A percentile compares a stretch with the other conserved stretches of the same genome.
These are phyloP conservation scores for Clonostachys sp. DNA, from an alignment of 2,329 filamentous ascomycete species.

Conservation along the genomic window DNA sequence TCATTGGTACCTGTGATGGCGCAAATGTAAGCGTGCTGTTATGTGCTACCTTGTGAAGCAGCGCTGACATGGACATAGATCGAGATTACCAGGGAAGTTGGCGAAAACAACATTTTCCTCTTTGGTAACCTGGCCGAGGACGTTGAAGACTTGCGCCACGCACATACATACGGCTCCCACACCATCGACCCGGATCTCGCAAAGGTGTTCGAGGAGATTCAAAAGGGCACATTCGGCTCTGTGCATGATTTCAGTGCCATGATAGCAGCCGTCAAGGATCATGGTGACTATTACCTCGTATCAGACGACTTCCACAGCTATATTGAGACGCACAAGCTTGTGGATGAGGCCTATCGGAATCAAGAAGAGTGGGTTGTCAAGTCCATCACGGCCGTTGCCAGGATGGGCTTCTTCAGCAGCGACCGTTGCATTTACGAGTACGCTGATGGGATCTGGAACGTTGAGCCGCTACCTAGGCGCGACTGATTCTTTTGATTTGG, in stretches of 20 bases:
- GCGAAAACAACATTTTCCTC: conserved; percentile 96
- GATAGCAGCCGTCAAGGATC: conserved; percentile 79
- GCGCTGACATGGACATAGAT: conserved; percentile 44
- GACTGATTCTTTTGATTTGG: conserved; percentile 10
- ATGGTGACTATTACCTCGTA: conserved; percentile 96
- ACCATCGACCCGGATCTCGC: conserved; percentile 70
- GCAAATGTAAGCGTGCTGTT: conserved; percentile 69
- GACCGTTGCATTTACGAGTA: conserved; percentile 97
- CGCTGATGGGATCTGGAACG: conserved; percentile 94
- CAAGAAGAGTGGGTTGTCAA: conserved; percentile 91
- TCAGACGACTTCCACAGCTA: conserved; percentile 98
- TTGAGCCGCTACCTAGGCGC: conserved; percentile 67
- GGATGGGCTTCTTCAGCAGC: conserved; percentile 97
- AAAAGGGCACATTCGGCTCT: conserved; percentile 76
- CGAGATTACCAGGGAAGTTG: conserved; percentile 95
- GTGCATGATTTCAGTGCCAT: conserved; percentile 75
- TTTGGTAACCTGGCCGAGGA: conserved; percentile 96
- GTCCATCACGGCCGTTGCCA: conserved; percentile 78
- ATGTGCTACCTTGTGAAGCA: background rate
- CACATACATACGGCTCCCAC: conserved; percentile 80
- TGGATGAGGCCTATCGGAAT: conserved; percentile 88
- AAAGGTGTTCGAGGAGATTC: conserved; percentile 81
- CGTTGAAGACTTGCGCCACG: conserved; percentile 90
- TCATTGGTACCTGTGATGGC: conserved; percentile 96
- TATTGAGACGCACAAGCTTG: conserved; percentile 81